Evolutionary conservation across 495 filamentous ascomycete genomes (phyloP).

Genomic region (Penicillium ochrochloron): DNA sequence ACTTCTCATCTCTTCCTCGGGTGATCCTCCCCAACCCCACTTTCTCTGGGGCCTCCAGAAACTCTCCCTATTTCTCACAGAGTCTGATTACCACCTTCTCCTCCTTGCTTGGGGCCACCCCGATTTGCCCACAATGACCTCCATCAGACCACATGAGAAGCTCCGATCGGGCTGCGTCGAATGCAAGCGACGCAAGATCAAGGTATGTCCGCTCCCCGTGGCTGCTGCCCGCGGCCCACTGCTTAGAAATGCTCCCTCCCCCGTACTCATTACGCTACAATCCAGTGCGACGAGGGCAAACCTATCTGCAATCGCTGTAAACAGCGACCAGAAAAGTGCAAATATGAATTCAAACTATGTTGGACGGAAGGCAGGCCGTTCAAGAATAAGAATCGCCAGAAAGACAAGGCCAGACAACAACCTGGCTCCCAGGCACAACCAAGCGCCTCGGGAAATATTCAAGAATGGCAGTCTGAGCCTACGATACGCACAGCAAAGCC

Average conservation of each 20-base stretch:
- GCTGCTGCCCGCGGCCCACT: background rate
- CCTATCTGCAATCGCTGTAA: slow-evolving; percentile 15
- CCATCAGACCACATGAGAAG: slow-evolving; percentile 1
- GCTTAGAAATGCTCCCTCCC: background rate
- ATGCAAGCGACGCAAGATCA: slow-evolving; percentile 8
- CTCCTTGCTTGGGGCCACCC: slow-evolving; percentile 1
- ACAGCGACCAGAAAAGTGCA: slow-evolving; percentile 16
- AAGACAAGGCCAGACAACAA: background rate
- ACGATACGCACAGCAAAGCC: background rate
- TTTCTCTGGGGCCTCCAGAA: background rate
- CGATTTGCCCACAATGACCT: background rate
- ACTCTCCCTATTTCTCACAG: background rate
- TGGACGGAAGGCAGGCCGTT: slow-evolving; percentile 18
- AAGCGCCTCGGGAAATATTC: background rate
- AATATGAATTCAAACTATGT: slow-evolving; percentile 18
- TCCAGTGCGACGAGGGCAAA: slow-evolving; percentile 17
- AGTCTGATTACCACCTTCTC: background rate
- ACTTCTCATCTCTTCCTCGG: slow-evolving; percentile 3
- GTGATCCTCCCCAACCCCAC: slow-evolving; percentile 7
- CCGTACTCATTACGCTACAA: background rate
- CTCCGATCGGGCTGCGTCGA: slow-evolving; percentile 4
- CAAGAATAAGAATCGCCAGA: slow-evolving; percentile 14
- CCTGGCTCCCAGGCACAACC: background rate
- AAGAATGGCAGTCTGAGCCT: background rate
- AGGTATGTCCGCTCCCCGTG: background rate